Evolutionary conservation across 1,284 basidiomycete genomes (phyloP), one percentile per base, ranked within the genome.

Genomic region (Ganoderma meredithae): DNA sequence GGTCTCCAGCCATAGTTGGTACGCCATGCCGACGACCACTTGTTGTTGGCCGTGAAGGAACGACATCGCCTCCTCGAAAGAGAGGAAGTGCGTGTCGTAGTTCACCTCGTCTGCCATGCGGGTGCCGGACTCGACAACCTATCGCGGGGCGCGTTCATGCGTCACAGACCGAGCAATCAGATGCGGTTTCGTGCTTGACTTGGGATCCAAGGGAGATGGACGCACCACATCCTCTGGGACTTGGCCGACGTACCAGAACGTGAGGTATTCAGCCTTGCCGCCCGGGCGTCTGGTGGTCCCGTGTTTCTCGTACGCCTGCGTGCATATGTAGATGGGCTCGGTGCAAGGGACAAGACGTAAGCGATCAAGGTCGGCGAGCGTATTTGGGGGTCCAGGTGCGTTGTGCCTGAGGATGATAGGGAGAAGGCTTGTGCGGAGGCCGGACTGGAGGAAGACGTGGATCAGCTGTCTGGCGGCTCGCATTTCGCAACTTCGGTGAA

Each of bases 41-140:
- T 31, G 4, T 1, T 65, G 3, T 78, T 76, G 25, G 15, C 4
- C 4, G 3, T 27, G 1, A 15, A 75, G 78, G 71, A 70, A 47
- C n/a, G n/a, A 4, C 40, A 76, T 22, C 3, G 82, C 81, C 5
- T 78, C 75, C 0, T 80, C 67, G 22, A 71, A 25, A 19, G 69
- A 63, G 19, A 83, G 58, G n/a, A 82, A 72, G 59, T 74, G 73
- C 19, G 78, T 75, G 36, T 78, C 70, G 73, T 83, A 90, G 60
- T 81, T 74, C 69, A 83, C 76, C 73, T 90, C 89, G 73, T 89
- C 82, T 0, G 83, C 76, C 87, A 88, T 89, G 17, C 85, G 84
- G 7, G 88, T 89, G 25, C 82, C 81, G 49, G 76, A 70, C 33
- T 88, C 81, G 25, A 78, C 81, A 6, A 83, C 80, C 87, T 89